phyloP scores from a whole-genome alignment of 1,284 basidiomycete genomes.

The Cutaneotrichosporon sp. region DNA sequence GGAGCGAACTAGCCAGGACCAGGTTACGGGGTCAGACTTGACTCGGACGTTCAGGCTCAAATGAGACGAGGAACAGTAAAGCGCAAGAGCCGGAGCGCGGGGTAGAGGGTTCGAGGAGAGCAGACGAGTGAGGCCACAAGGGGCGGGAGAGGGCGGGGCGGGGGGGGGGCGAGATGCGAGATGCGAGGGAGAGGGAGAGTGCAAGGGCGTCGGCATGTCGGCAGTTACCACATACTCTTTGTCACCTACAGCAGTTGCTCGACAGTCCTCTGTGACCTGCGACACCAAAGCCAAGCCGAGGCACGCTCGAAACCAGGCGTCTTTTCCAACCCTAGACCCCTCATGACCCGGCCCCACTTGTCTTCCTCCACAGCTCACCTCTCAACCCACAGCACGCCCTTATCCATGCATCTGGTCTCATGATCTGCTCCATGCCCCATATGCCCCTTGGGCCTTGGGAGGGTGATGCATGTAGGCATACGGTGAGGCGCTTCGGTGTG shows the following conservation, averaged over 20 bases:
- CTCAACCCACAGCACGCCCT: background rate
- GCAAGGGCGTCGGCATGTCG: background rate
- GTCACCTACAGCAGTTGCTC: background rate
- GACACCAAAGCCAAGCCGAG: background rate
- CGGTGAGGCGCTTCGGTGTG: no score
- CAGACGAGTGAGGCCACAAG: background rate
- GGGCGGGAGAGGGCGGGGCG: background rate
- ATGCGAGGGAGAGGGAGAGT: background rate
- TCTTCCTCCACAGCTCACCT: no score
- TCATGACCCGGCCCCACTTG: background rate
- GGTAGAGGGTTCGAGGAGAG: background rate
- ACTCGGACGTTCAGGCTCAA: no score
- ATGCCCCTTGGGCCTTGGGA: background rate
- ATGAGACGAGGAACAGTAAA: background rate
- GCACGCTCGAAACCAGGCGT: background rate
- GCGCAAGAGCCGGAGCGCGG: background rate
- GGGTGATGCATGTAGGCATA: background rate
- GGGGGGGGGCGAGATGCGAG: background rate
- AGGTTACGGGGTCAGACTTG: no score
- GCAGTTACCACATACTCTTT: slow-evolving; percentile 1
- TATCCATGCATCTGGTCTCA: background rate
- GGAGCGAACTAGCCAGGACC: no score
- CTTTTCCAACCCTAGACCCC: background rate
- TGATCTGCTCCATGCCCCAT: no score
- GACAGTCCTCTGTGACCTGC: background rate